Evolutionary conservation across 2,329 filamentous ascomycete species (phyloP).

Genomic region (Aplosporella prunicola): DNA sequence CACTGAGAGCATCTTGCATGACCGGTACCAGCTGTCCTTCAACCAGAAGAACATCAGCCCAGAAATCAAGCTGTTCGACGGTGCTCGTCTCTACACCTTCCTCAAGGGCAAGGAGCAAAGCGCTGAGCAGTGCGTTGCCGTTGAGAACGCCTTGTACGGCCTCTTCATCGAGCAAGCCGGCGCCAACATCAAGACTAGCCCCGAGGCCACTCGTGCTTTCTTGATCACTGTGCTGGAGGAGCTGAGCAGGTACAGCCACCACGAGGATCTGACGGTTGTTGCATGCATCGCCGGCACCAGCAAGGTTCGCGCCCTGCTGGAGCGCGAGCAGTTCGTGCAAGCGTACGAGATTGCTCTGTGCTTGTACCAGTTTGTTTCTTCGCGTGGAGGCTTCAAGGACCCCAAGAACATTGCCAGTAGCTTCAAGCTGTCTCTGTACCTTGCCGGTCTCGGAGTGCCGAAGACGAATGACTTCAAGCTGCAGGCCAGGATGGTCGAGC

Average conservation of each 20-base stretch:
- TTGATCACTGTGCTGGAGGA: conserved; percentile 10
- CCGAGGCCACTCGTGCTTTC: conserved; percentile 7
- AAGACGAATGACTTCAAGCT: conserved; percentile 22
- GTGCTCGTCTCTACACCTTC: conserved; percentile 24
- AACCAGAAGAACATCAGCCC: conserved; percentile 28
- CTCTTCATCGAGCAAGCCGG: conserved; percentile 9
- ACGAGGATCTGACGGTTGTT: conserved; percentile 7
- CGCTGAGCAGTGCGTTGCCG: conserved; percentile 5
- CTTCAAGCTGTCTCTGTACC: conserved; percentile 27
- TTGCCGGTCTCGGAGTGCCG: conserved; percentile 21
- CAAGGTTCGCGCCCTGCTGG: conserved; percentile 11
- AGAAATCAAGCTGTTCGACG: conserved; percentile 23
- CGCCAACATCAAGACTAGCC: conserved; percentile 8
- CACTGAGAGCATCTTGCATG: conserved; percentile 26
- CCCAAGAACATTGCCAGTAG: conserved; percentile 27
- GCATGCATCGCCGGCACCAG: conserved; percentile 5
- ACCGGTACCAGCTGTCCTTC: conserved; percentile 21
- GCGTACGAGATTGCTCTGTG: conserved; percentile 26
- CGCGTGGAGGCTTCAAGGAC: conserved; percentile 24
- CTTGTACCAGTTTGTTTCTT: conserved; percentile 23
- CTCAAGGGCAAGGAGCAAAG: conserved; percentile 6
- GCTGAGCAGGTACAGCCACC: conserved; percentile 4
- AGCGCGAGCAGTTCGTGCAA: conserved; percentile 23
- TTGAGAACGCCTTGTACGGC: conserved; percentile 8
- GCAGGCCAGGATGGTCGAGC: conserved; percentile 31